Percentiles rank a stretch among this genome's conserved stretches.
phyloP scores from a whole-genome alignment of 768 basidiomycete genomes.

The Pleurotus tuber-regium region DNA sequence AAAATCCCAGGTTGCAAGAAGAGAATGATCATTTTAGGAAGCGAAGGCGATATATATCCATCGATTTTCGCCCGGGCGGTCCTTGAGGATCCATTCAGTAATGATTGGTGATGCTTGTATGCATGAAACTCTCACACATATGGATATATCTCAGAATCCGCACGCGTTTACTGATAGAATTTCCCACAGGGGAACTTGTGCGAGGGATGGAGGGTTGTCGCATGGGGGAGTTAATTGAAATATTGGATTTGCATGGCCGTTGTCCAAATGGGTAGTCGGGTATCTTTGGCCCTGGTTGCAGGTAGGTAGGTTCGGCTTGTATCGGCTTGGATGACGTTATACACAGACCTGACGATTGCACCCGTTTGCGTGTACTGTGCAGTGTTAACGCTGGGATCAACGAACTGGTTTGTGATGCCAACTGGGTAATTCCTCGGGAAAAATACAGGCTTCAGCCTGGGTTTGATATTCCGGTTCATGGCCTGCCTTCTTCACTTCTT shows the following conservation, averaged over 20 bases:
- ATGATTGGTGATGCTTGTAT: not conserved
- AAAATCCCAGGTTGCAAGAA: slow-evolving; percentile 4
- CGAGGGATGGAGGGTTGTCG: not conserved
- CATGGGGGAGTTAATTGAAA: not conserved
- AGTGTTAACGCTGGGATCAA: no score
- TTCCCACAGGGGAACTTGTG: slow-evolving; percentile 4
- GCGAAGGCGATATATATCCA: slow-evolving; percentile 2
- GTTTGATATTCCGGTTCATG: no score
- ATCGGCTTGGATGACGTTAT: not conserved
- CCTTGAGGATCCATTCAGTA: not conserved
- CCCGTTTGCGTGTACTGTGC: no score
- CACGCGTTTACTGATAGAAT: not conserved
- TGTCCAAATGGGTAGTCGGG: not conserved
- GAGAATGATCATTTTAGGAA: slow-evolving; percentile 1
- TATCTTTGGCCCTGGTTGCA: slow-evolving; percentile 2
- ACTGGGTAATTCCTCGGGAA: no score
- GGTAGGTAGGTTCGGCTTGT: not conserved
- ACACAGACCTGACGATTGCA: no score
- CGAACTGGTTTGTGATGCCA: no score
- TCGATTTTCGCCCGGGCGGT: slow-evolving; percentile 7
- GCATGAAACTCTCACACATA: not conserved
- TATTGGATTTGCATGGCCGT: slow-evolving; percentile 4
- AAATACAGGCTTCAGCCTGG: no score
- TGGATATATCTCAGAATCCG: not conserved
- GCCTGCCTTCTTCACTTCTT: no score